Conservation (phyloP, 139 green algal genomes). For the Klebsormidium nitens region DNA sequence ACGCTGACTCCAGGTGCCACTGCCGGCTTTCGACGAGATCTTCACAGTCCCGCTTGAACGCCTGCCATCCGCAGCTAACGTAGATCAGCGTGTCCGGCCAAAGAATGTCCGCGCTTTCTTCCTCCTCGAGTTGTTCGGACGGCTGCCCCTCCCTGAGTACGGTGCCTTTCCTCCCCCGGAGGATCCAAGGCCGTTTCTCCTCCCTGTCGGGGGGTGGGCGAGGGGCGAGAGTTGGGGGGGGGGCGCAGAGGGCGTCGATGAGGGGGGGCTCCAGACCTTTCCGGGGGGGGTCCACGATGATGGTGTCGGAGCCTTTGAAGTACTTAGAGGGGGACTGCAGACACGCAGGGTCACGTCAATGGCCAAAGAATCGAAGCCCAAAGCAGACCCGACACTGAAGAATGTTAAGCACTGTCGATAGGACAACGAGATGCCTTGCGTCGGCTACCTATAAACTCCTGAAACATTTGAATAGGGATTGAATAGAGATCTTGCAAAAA, state of each 20-base stretch:
- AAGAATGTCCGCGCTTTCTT: neutral
- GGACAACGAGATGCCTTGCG: too few relatives aligned
- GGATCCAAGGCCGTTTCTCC: constrained; percentile 31
- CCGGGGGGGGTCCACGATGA: constrained; percentile 69
- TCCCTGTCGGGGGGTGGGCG: neutral
- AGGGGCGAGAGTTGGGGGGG: neutral
- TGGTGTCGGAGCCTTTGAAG: constrained; percentile 50
- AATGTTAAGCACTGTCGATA: too few relatives aligned
- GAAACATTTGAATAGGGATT: too few relatives aligned
- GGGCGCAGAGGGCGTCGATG: constrained; percentile 41
- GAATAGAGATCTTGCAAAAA: too few relatives aligned
- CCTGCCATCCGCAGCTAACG: constrained; percentile 66
- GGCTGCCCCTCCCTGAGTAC: too few relatives aligned
- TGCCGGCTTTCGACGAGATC: too few relatives aligned
- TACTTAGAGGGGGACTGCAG: constrained; percentile 28
- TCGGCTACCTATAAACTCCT: too few relatives aligned
- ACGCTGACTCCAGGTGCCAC: too few relatives aligned
- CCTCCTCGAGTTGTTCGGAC: constrained; percentile 12
- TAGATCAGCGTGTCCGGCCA: constrained; percentile 59
- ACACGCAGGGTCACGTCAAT: too few relatives aligned
- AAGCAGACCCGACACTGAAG: too few relatives aligned
- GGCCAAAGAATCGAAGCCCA: too few relatives aligned
- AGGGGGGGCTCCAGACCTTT: constrained; percentile 61
- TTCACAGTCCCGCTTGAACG: constrained; percentile 41
- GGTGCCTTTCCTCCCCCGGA: constrained; percentile 12